Base-by-base conservation (phyloP, 208 protist species). In the Leishmania lainsoni region DNA sequence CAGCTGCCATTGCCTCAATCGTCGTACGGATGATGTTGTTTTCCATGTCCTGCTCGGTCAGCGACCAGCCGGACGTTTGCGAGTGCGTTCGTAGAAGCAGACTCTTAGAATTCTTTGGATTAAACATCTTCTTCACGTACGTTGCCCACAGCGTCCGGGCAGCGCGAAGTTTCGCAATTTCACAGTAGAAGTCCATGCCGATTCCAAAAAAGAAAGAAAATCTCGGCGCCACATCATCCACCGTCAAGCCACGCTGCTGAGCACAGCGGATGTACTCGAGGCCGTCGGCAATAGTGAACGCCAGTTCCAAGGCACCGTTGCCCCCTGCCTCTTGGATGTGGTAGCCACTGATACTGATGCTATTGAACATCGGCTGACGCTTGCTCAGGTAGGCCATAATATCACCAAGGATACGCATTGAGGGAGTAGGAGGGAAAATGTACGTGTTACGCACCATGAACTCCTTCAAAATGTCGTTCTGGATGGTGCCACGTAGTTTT, bases 381-480 rank as follows among this genome's bases (percentile, higher is more conserved):
- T 95, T 89, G 65, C 94, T 82, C 17, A 98, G 92, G 86, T 98
- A 98, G 1, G 86, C 92, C 93, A 99, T 99, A 82, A 99, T 98
- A 80, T 99, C 98, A 20, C 90, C 88, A 80, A 99, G 98, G 58
- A 99, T 94, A 22, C 92, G 90, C 97, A 99, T 99, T 3, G 91
- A 96, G 29, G 95, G 94, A 63, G 94, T 92, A 49, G 98, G 98
- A 48, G 97, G 96, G 85, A 99, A 99, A 80, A 99, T 99, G 83
- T 97, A 99, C 20, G 98, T 99, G 85, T 99, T 99, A 58, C 91
- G 90, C 20, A 99, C 97, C 97, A 99, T 99, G 83, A 99, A 99
- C 86, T 99, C 98, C 85, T 99, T 99, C 20, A 99, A 88, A 82
- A 99, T 99, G 84, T 99, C 98, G 83, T 99, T 99, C 87, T 99